Evolutionary conservation across 176 grass and related monocot genomes (phyloP), one percentile per base, ranked within the genome.

Genomic region (Dendrocalamus sinicus): DNA sequence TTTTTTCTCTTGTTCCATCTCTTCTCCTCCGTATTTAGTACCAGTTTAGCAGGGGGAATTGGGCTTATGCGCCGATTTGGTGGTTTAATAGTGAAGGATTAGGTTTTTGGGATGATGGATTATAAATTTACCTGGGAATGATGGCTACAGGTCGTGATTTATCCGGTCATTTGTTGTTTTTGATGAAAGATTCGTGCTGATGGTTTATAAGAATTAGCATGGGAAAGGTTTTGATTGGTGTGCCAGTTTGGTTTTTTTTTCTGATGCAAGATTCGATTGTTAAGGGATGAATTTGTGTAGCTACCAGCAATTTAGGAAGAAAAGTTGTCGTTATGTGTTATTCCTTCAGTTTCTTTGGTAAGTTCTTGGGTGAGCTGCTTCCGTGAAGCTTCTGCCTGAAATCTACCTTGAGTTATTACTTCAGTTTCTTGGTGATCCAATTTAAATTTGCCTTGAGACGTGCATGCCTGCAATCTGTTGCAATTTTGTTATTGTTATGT

Each of bases 1-100:
- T 19, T 79, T 3, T 5, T 48, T 22, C 35, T n/a, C 60, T 61
- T 83, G 89, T n/a, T n/a, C n/a, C n/a, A n/a, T n/a, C n/a, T n/a
- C n/a, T n/a, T n/a, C n/a, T n/a, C n/a, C n/a, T n/a, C n/a, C n/a
- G n/a, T 6, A 70, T 79, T 47, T 46, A 16, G n/a, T 2, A 50
- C 15, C 46, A 22, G 0, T 46, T 54, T 50, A 23, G 26, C 22
- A 58, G 12, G 63, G 44, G 20, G 52, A 52, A 15, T 16, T 64
- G 12, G 26, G 39, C 24, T 41, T 26, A 13, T 69, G 26, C 15
- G 9, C 15, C 14, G 12, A 53, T 44, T 39, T n/a, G 4, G 57
- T 39, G 35, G 12, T 75, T 20, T 47, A 32, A 23, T 46, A n/a
- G 28, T 53, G n/a, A 48, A 3, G 1, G 7, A 15, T 54, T 46